Base-by-base conservation (phyloP, 495 filamentous ascomycete genomes). In the Acidiella bohemica region DNA sequence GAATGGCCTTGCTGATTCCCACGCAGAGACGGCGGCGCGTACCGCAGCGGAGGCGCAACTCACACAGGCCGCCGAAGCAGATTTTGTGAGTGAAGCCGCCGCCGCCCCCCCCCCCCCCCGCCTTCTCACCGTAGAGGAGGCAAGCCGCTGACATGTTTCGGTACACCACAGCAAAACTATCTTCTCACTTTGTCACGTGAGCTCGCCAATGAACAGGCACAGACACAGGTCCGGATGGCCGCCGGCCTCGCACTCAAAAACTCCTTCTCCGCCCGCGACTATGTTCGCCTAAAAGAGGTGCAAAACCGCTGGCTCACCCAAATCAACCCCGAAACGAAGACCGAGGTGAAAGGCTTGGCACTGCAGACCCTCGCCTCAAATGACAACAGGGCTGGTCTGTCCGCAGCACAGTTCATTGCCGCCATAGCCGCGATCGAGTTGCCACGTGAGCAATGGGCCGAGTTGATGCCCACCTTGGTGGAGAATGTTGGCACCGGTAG, bases 241-340 rank as follows among this genome's bases (percentile, higher is more conserved):
- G 90, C 90, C 42, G 90, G 85, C 80, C 75, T 97, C 51, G 86
- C 88, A 33, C 64, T 97, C 54, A 97, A 97, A 67, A 97, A 97
- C 67, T 76, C 90, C 52, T 93, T 97, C 62, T 81, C 81, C 36
- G 81, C 87, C 45, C 82, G 88, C 65, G 92, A 97, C 60, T 77
- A 75, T 54, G 66, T 78, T 50, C 80, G 83, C 51, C 75, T 94
- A 67, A 75, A 77, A 41, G 80, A 87, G 53, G 70, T 95, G 49
- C 90, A 96, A 62, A 67, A 71, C 46, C 81, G 87, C 80, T 97
- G 90, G 90, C 66, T 84, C 26, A 70, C 77, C 44, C 76, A 81
- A 60, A 78, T 88, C 27, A 76, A 78, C 53, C 66, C 70, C 41
- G 72, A 78, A 24, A 80, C 80, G 49, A 95, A 94, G 72, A 68